These are phyloP conservation scores for Sicyos baderoa DNA, from an alignment of 306 rosid genomes.

Conservation along the genomic window DNA sequence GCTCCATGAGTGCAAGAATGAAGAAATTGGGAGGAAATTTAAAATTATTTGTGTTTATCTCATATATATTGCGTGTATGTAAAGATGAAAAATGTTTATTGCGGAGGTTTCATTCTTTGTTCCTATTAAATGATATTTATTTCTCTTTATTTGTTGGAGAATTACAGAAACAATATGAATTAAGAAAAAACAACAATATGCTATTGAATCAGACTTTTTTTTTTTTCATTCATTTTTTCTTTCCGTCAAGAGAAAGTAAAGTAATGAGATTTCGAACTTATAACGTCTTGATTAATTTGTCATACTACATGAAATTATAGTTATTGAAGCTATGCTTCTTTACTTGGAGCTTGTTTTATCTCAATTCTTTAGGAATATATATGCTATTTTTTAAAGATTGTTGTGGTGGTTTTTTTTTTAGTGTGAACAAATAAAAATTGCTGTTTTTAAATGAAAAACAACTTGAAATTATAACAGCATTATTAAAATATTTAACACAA, in stretches of 20 bases:
- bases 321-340: too few species aligned
- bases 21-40: constrained; percentile 25
- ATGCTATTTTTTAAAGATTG: too few species aligned
- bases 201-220: not conserved
- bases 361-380: too few species aligned
- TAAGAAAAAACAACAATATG: too few species aligned
- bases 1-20: constrained; percentile 43
- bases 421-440: too few species aligned
- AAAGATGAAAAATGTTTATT: constrained; percentile 24
- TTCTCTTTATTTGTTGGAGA: constrained; percentile 12
- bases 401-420: not conserved
- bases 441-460: too few species aligned
- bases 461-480: too few species aligned
- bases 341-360: too few species aligned
- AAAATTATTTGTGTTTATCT: not conserved
- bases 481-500: not conserved
- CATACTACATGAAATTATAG: too few species aligned
- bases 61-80: not conserved
- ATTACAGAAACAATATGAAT: not conserved
- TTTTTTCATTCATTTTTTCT: not conserved
- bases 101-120: constrained; percentile 16
- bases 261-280: too few species aligned
- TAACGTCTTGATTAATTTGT: too few species aligned
- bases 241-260: too few species aligned
- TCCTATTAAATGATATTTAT: constrained; percentile 9